Conservation (phyloP, 2,329 filamentous ascomycete genomes). For the Penicillium hesseltinei region DNA sequence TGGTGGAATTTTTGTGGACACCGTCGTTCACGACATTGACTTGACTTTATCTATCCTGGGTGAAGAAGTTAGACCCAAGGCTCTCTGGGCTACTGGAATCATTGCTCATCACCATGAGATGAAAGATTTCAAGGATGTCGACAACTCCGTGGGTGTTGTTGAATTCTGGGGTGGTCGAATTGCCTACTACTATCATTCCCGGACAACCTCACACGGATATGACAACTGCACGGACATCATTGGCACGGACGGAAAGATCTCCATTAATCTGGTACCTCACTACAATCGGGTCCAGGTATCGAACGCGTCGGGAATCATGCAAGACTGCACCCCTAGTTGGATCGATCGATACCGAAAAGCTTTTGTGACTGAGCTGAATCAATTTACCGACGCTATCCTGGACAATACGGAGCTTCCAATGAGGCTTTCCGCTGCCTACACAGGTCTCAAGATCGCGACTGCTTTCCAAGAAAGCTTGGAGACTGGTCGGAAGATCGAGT, state of each 20-base stretch:
- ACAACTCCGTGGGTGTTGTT: conserved; percentile 60
- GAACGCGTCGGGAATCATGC: conserved; percentile 52
- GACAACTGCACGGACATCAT: conserved; percentile 65
- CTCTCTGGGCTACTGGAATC: conserved; percentile 53
- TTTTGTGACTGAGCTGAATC: conserved; percentile 61
- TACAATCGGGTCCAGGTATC: conserved; percentile 56
- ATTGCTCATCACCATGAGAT: conserved; percentile 57
- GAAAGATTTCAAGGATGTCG: conserved; percentile 54
- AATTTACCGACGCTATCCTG: conserved; percentile 59
- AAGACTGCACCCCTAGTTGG: conserved; percentile 50
- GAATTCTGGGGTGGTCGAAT: conserved; percentile 62
- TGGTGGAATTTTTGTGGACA: conserved; percentile 67
- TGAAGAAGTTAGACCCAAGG: conserved; percentile 52
- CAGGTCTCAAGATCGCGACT: conserved; percentile 56
- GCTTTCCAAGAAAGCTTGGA: conserved; percentile 54
- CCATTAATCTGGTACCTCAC: conserved; percentile 58
- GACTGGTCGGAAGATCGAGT: conserved; percentile 14
- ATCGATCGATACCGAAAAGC: conserved; percentile 59
- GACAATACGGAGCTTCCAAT: conserved; percentile 56
- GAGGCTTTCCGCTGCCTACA: conserved; percentile 55
- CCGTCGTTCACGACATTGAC: conserved; percentile 66
- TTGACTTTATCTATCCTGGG: conserved; percentile 61
- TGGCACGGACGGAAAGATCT: conserved; percentile 61
- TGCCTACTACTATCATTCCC: conserved; percentile 59
- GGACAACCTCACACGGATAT: conserved; percentile 67